Base-by-base conservation (phyloP, 768 basidiomycete species). In the Collybia nuda region DNA sequence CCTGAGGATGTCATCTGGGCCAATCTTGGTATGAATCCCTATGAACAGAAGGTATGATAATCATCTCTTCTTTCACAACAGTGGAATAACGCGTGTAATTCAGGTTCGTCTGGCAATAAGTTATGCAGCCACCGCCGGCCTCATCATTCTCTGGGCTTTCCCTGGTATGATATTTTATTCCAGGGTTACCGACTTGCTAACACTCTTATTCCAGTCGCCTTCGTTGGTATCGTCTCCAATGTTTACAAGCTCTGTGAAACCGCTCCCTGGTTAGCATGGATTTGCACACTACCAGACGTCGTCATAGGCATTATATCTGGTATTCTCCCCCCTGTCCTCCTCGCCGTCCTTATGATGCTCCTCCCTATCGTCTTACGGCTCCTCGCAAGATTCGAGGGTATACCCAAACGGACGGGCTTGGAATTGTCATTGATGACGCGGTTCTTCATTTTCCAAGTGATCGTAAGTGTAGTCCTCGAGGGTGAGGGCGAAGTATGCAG, bases 341-440 rank as follows among this genome's bases (percentile, higher is more conserved):
- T 99, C 44, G 93, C 93, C 0, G 78, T 98, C 15, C 78, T 99
- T 45, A 93, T 94, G 85, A 82, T 93, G 84, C 74, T 98, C 6
- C 75, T 99, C 1, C 82, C 78, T 0, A 89, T 93, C 61, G 59
- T 98, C 14, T 67, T 98, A 51, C 79, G 96, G 35, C 70, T 91
- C 18, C 72, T 98, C 23, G 90, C 85, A 11, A 75, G 81, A 17
- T 87, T 97, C 47, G 92, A 98, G 69, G 97, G 97, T 17, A 91
- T 93, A 17, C 94, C 96, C 0, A 86, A 89, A 56, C 77, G 78
- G 28, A 90, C 86, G 0, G 86, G 84, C 1, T 69, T 98, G 37
- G 96, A 99, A 59, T 78, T 97, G 4, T 90, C 87, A 45, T 68
- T 99, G 62, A 97, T 98, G 95, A 85, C 84, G 1, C 77, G 97